Evolutionary conservation across 208 protist genomes (phyloP).

Genomic region (Trypanosoma avium): DNA sequence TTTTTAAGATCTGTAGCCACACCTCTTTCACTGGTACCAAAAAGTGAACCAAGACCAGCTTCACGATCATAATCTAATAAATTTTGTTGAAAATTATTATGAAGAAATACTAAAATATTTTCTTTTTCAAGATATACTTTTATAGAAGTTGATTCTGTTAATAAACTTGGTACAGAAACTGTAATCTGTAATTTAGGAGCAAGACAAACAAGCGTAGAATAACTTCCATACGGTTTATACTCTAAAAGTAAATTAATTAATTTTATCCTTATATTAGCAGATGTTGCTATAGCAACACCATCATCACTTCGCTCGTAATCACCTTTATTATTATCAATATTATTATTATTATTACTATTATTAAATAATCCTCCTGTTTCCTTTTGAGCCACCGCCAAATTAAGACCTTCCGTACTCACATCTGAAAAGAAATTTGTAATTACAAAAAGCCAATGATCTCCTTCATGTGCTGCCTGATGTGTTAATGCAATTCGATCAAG

Average conservation of each 20-base stretch:
- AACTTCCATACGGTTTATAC: conserved; percentile 25
- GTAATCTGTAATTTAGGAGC: conserved; percentile 9
- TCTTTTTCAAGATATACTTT: conserved; percentile 19
- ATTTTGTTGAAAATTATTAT: conserved; percentile 26
- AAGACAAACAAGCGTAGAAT: conserved; percentile 19
- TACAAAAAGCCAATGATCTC: conserved; percentile 49
- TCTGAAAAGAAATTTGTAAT: conserved; percentile 50
- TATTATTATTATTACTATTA: background rate
- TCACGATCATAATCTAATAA: conserved; percentile 21
- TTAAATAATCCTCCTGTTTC: background rate
- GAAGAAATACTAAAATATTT: conserved; percentile 18
- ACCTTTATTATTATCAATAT: background rate
- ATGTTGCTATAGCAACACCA: conserved; percentile 23
- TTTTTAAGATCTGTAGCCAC: conserved; percentile 17
- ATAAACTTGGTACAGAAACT: conserved; percentile 21
- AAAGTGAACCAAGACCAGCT: conserved; percentile 15
- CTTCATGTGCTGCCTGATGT: conserved; percentile 47
- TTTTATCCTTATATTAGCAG: conserved; percentile 15
- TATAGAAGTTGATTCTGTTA: conserved; percentile 14
- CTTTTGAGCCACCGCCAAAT: conserved; percentile 17
- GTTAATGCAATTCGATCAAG: conserved; percentile 37
- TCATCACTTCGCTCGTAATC: conserved; percentile 17
- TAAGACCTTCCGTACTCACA: conserved; percentile 9
- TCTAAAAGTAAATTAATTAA: conserved; percentile 25
- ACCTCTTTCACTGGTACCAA: conserved; percentile 21